Percentiles rank a stretch among this genome's conserved stretches.
Conservation (phyloP, 768 basidiomycete genomes). For the Serendipita sp. region DNA sequence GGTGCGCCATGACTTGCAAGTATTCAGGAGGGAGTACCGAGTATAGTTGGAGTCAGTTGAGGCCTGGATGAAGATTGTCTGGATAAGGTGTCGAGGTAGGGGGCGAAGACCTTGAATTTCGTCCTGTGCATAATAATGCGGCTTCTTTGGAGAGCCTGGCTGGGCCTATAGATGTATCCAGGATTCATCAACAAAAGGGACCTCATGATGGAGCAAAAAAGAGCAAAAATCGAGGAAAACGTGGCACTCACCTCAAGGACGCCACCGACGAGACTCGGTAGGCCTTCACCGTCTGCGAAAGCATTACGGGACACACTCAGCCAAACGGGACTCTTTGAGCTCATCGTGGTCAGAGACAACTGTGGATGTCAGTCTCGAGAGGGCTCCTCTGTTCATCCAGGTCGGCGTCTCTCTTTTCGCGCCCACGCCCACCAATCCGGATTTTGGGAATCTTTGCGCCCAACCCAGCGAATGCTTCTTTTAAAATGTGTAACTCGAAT, state of each 20-base stretch:
- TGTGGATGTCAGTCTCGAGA: no score
- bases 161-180: slow-evolving; percentile 62
- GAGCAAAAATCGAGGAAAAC: slow-evolving; percentile 10
- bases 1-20: background rate
- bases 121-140: slow-evolving; percentile 69
- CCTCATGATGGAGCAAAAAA: slow-evolving; percentile 13
- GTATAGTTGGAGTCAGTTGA: slow-evolving; percentile 43
- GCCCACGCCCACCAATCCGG: no score
- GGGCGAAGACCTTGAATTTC: slow-evolving; percentile 68
- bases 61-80: slow-evolving; percentile 65
- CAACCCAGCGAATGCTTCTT: no score
- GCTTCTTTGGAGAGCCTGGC: slow-evolving; percentile 58
- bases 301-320: slow-evolving; percentile 19
- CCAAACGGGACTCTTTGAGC: slow-evolving; percentile 5
- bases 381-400: no score
- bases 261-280: slow-evolving; percentile 28
- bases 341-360: background rate
- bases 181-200: slow-evolving; percentile 6
- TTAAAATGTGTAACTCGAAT: no score
- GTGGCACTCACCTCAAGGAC: slow-evolving; percentile 15
- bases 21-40: background rate
- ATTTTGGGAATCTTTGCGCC: no score
- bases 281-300: slow-evolving; percentile 18
- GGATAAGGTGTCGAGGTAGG: slow-evolving; percentile 64
- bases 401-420: no score